These are phyloP conservation scores for Escallonia rubra DNA, from an alignment of 129 eudicot genomes.

Conservation along the genomic window DNA sequence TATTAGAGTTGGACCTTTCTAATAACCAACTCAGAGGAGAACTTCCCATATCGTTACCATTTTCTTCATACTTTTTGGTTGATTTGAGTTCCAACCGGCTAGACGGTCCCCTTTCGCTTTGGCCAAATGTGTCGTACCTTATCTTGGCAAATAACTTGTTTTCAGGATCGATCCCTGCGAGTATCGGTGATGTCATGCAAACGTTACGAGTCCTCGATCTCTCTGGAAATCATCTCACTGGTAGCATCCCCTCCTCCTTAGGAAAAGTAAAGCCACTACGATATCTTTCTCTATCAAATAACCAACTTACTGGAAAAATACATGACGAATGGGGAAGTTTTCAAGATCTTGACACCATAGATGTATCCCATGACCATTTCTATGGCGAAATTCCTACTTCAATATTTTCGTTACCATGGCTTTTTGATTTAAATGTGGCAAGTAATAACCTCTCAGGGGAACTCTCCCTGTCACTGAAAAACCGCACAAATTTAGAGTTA, in stretches of 20 bases:
- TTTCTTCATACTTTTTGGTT: neutral
- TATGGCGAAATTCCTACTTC: neutral
- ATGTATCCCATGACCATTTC: neutral
- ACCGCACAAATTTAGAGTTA: neutral
- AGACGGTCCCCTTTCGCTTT: conserved; percentile 17
- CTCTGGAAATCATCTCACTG: conserved; percentile 4
- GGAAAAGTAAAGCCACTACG: neutral
- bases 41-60: conserved; percentile 7
- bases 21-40: conserved; percentile 4
- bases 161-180: conserved; percentile 8
- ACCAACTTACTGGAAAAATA: conserved; percentile 5
- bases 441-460: conserved; percentile 16
- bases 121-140: conserved; percentile 2
- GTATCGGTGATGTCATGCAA: conserved; percentile 2
- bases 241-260: conserved; percentile 9
- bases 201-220: conserved; percentile 8
- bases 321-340: neutral
- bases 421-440: neutral
- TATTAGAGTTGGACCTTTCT: conserved; percentile 5
- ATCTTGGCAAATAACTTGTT: conserved; percentile 9
- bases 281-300: conserved; percentile 1
- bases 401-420: neutral
- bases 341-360: neutral
- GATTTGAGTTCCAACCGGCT: conserved; percentile 11
- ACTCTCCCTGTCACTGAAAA: conserved; percentile 1